Base-by-base conservation (phyloP, 2,329 filamentous ascomycete genomes). In the Pseudogymnoascus sp. region DNA sequence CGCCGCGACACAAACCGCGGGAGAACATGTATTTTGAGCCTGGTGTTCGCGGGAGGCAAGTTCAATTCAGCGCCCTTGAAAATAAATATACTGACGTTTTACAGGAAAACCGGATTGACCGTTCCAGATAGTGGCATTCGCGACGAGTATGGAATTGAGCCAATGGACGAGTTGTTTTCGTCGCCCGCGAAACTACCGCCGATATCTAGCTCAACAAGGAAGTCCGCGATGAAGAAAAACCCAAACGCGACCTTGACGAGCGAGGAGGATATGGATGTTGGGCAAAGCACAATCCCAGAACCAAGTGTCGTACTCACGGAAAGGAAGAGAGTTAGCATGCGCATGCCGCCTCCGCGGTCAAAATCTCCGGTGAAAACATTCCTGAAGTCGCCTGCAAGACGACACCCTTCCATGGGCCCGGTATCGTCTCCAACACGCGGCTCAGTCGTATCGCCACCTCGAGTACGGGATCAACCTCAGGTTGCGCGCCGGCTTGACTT, bases 131-230 rank as follows among this genome's bases (percentile, higher is more conserved):
- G 81, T 62, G 91, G 91, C 61, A 80, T 87, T 65, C 89, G 91
- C 77, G 93, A 98, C 77, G 92, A 96, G 74, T 82, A 96, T 81
- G 95, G 93, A 75, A 87, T 99, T 79, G 91, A 97, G 74, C 89
- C 90, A 37, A 83, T 96, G 64, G 90, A 93, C 37, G 85, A 86
- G 68, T 85, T 98, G 68, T 96, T 96, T 75, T 97, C 93, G 7
- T 96, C 93, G 19, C 92, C 93, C 12, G 84, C 85, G 68, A 89
- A 87, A 70, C 77, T 75, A 62, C 82, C 81, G n/a, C 33, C 59
- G 8, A 80, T 60, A 60, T 41, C 33, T 8, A 41, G 35, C 22
- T 37, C 38, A 16, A 40, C n/a, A 22, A 60, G 22, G 46, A 41
- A 28, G 50, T 62, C 31, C 28, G 62, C 8, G 40, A 60, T 43